Evolutionary conservation across 75 land plant species (phyloP), one percentile per base, ranked within the genome.

Genomic region (Pinus albicaulis): DNA sequence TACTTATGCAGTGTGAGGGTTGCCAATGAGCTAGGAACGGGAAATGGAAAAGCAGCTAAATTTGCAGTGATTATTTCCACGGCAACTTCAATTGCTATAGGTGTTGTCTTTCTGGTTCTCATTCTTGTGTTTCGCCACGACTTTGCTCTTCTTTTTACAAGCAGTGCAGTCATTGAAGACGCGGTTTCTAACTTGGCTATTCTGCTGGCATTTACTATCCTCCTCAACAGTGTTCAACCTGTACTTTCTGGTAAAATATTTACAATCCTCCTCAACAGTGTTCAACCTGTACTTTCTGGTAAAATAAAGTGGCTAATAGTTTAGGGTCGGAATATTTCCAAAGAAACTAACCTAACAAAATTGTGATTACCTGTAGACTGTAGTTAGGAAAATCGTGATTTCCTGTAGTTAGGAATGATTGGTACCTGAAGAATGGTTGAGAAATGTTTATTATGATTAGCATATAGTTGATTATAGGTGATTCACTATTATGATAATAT

Each of bases 21-120:
- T 38, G 77, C 85, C 20, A 88, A 87, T 77, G 90, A 90, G 80
- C 80, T 90, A 19, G 87, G 92, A 23, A 90, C 90, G 17, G 86
- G 86, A 23, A 80, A 82, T 34, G 81, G 83, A 0, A 69, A 65
- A 44, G 71, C 75, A 11, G 92, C 92, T 1, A 80, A 77, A 64
- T 84, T 84, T 77, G 72, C 80, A 58, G 56, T 65, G 2, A 24
- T 41, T 17, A 80, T 84, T 6, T 68, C 80, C 14, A 60, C 68
- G 12, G 6, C 62, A 14, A 84, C 64, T 24, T 80, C 86, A 14
- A n/a, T 74, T 3, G 15, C 60, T 8, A 59, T 84, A 4, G 82
- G 82, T 23, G 24, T 84, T 25, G 31, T 77, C 28, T 52, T 75
- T 14, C 34, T 56, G 14, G 10, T 62, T 12, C 41, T 84, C 1